Evolutionary conservation across 768 basidiomycete species (phyloP).

Genomic region (Melanogaster broomeanus): DNA sequence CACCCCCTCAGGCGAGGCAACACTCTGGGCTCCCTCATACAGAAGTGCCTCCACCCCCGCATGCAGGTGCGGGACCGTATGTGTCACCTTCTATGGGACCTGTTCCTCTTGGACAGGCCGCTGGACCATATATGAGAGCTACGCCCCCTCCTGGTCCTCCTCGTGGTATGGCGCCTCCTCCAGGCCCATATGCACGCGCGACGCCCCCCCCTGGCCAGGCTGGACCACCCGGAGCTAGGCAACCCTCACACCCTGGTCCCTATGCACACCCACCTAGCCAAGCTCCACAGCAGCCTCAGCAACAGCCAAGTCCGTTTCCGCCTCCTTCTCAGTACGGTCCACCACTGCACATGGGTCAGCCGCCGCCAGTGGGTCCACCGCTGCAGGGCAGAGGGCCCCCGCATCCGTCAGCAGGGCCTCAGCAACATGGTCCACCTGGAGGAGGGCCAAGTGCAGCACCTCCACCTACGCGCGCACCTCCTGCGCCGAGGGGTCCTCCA

Average conservation of each 20-base stretch:
- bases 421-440: slow-evolving; percentile 31
- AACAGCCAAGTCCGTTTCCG: slow-evolving; percentile 26
- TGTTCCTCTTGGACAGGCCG: slow-evolving; percentile 27
- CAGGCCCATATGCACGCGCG: slow-evolving; percentile 37
- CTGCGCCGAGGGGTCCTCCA: slow-evolving; percentile 40
- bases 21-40: slow-evolving; percentile 39
- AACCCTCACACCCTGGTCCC: slow-evolving; percentile 22
- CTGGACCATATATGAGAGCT: slow-evolving; percentile 39
- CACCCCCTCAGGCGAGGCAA: slow-evolving; percentile 33
- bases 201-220: slow-evolving; percentile 42
- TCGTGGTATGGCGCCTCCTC: slow-evolving; percentile 31
- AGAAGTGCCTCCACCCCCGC: slow-evolving; percentile 40
- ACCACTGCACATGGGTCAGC: slow-evolving; percentile 26
- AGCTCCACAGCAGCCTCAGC: slow-evolving; percentile 13
- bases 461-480: slow-evolving; percentile 29
- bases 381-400: slow-evolving; percentile 30
- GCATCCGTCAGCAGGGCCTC: slow-evolving; percentile 29
- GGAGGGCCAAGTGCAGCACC: slow-evolving; percentile 26
- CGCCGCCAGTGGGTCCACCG: slow-evolving; percentile 29
- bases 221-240: slow-evolving; percentile 27
- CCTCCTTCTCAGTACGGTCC: slow-evolving; percentile 29
- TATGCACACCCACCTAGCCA: slow-evolving; percentile 23
- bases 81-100: slow-evolving; percentile 29
- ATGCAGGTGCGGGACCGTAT: slow-evolving; percentile 33
- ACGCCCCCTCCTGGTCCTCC: slow-evolving; percentile 44